A percentile compares a stretch with the other conserved stretches of the same genome.
phyloP scores from a whole-genome alignment of 495 filamentous ascomycete species.

The Lentithecium fluviatile region DNA sequence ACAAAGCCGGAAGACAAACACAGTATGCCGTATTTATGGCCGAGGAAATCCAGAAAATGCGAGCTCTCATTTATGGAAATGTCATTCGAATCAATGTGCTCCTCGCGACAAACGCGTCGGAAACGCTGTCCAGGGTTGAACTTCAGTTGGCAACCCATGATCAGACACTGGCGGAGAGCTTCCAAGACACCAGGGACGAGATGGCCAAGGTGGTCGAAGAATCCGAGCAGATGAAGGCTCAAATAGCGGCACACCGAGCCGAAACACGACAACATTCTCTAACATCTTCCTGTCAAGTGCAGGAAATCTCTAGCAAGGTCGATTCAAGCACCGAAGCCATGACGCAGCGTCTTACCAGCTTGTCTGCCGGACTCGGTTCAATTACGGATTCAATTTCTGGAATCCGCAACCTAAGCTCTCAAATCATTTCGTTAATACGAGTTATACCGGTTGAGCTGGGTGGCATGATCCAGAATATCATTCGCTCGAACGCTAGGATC shows the following conservation, averaged over 20 bases:
- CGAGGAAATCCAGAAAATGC: slow-evolving; percentile 38
- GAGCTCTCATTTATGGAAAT: slow-evolving; percentile 37
- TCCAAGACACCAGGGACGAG: not conserved
- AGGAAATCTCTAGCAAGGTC: not conserved
- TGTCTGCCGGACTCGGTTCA: slow-evolving; percentile 8
- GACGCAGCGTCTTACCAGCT: not conserved
- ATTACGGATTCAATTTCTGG: slow-evolving; percentile 14
- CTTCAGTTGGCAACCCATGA: not conserved
- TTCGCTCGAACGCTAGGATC: slow-evolving; percentile 32
- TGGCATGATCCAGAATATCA: slow-evolving; percentile 14
- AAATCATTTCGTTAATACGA: slow-evolving; percentile 18
- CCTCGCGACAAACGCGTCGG: slow-evolving; percentile 34
- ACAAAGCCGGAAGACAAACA: slow-evolving; percentile 29
- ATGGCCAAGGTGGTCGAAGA: not conserved
- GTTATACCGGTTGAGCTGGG: slow-evolving; percentile 32
- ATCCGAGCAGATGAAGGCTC: not conserved
- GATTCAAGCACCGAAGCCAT: not conserved
- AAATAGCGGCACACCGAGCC: not conserved
- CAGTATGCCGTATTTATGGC: slow-evolving; percentile 38
- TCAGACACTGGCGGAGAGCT: not conserved
- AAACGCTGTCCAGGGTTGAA: slow-evolving; percentile 6
- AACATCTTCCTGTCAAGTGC: not conserved
- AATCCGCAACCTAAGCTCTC: slow-evolving; percentile 18
- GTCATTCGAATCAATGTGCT: slow-evolving; percentile 37
- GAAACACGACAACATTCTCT: not conserved